Percentiles rank a stretch among this genome's conserved stretches.
These are phyloP conservation scores for Leishmania braziliensis DNA, from an alignment of 208 protist genomes.

Conservation along the genomic window DNA sequence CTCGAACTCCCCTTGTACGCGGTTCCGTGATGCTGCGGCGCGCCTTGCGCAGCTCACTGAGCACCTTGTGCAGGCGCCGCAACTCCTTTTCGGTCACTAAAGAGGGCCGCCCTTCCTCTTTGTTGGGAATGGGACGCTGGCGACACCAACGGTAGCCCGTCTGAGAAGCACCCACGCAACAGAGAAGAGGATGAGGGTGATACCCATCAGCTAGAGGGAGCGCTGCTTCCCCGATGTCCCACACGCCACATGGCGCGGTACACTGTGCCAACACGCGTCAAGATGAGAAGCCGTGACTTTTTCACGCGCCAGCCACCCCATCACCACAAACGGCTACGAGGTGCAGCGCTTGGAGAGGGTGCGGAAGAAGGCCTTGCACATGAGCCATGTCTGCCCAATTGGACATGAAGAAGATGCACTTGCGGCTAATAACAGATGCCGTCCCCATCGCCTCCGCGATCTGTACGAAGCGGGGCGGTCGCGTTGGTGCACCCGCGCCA, in stretches of 20 bases:
- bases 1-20: conserved; percentile 38
- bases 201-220: conserved; percentile 47
- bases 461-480: conserved; percentile 38
- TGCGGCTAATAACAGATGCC: conserved; percentile 24
- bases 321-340: conserved; percentile 80
- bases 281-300: conserved; percentile 42
- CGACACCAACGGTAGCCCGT: conserved; percentile 36
- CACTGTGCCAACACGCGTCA: conserved; percentile 33
- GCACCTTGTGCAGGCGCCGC: conserved; percentile 60
- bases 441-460: conserved; percentile 20
- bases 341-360: conserved; percentile 59
- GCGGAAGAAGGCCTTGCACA: conserved; percentile 17
- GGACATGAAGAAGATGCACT: conserved; percentile 38
- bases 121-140: conserved; percentile 39
- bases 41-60: conserved; percentile 41
- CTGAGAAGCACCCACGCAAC: conserved; percentile 46
- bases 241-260: conserved; percentile 31
- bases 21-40: conserved; percentile 59
- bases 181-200: conserved; percentile 37
- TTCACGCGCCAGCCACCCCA: conserved; percentile 72
- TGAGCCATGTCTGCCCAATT: conserved; percentile 49
- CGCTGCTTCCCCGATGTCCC: conserved; percentile 54
- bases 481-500: conserved; percentile 51
- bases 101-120: conserved; percentile 43
- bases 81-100: conserved; percentile 47